Evolutionary conservation across 805 yeast genomes (phyloP), one percentile per base, ranked within the genome.

Genomic region (Komagataella ulmi): DNA sequence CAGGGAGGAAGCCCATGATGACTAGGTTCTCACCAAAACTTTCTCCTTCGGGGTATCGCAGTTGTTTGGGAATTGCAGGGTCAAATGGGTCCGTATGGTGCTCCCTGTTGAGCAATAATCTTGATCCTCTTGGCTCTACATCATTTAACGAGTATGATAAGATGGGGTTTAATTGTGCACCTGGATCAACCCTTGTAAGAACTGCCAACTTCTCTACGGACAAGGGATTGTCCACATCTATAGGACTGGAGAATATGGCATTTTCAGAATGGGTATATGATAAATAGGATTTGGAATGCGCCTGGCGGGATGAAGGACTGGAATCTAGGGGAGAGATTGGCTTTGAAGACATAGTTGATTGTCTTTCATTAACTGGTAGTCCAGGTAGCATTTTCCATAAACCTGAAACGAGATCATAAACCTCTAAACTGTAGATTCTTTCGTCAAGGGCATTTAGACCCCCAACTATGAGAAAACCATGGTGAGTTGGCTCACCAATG

Each of bases 1-100:
- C 67, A 3, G 78, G 77, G 49, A 75, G 63, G 51, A 74, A 80
- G 0, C 93, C 93, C 2, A 78, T 71, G 2, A 82, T 68, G 3
- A 85, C 74, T 17, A 84, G 60, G 56, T 81, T 83, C 53, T 81
- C 80, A 3, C 89, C 90, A 60, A 83, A 84, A 10, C 73, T 60
- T 0, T 80, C 87, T 19, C 84, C 80, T 0, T 79, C 72, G 1
- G 89, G 86, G 56, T 69, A 75, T 19, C 68, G 63, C 50, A 83
- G 64, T 43, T 73, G 71, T 52, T 62, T 68, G 1, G 84, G 84
- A 6, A 74, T 65, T 7, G 67, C 69, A 18, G 57, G 56, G 23
- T 51, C 56, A 24, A 52, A 53, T 47, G 52, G 46, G 17, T 30
- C 45, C 3, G 48, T 17, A n/a, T 59, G 19, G 48, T 51, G n/a